Conservation (phyloP, 805 yeast species). For the Saturnispora diversa region DNA sequence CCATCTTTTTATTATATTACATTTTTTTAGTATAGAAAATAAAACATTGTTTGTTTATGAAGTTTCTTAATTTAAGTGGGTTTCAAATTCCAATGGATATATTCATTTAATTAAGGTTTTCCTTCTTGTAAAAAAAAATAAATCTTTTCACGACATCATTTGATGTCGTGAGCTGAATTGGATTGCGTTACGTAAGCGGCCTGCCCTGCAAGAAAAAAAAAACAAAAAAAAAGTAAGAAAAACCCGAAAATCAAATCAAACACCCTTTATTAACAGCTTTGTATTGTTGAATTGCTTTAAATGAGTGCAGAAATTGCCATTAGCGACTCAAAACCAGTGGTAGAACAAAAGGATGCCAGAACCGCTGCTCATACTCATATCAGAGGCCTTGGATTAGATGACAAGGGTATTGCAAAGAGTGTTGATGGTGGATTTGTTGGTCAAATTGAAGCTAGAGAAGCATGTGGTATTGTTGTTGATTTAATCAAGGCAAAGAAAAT, state of each 20-base stretch:
- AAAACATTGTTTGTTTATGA: no score
- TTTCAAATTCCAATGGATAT: no score
- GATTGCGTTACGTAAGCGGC: no score
- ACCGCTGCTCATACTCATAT: constrained; percentile 97
- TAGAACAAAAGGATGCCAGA: constrained; percentile 23
- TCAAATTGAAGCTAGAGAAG: constrained; percentile 81
- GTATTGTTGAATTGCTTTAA: background rate
- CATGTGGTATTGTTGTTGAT: constrained; percentile 89
- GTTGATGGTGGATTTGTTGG: constrained; percentile 96
- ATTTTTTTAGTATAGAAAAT: constrained; percentile 4
- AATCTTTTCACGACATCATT: no score
- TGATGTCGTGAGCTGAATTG: no score
- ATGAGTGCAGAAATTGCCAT: constrained; percentile 4
- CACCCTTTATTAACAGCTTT: background rate
- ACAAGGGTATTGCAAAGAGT: constrained; percentile 72
- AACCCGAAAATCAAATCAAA: background rate
- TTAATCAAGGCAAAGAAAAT: constrained; percentile 91
- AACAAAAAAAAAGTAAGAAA: no score
- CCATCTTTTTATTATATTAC: background rate
- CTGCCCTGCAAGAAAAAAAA: no score
- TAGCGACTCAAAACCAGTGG: constrained; percentile 4
- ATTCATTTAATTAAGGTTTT: no score
- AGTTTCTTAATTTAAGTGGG: no score
- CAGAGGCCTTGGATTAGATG: constrained; percentile 94
- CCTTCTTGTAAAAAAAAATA: no score